Evolutionary conservation across 2,329 filamentous ascomycete genomes (phyloP), one percentile per base, ranked within the genome.

Genomic region (Zymoseptoria crescenta): DNA sequence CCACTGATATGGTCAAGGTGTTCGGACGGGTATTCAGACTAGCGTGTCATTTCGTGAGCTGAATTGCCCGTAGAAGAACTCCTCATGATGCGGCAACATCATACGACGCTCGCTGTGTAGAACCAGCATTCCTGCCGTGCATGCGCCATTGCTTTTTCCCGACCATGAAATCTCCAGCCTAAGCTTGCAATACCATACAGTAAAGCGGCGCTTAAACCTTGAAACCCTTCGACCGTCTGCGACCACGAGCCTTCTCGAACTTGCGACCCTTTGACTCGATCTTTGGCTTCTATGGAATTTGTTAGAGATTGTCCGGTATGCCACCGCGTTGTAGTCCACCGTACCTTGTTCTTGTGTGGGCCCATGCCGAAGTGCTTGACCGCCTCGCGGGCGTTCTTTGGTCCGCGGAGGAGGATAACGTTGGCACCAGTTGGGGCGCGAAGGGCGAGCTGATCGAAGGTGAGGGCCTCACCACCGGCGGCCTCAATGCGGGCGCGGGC

Each of bases 341-440:
- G 69, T 78, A 91, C 89, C 89, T 97, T 99, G 88, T 96, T 83
- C 80, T 87, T 92, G 87, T 99, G 94, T 69, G 94, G 94, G 70
- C 94, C 95, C 73, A 99, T 89, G 77, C 95, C 94, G 77, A 99
- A 99, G 84, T 99, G 95, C 89, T 96, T 97, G 79, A 97, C 83
- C 66, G 94, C 90, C 87, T 99, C 94, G 77, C 94, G 88, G 72
- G 91, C 79, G 82, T 97, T 97, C 91, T 96, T 99, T 79, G 94
- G 92, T 68, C 94, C 94, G 79, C 94, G 90, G 77, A 99, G 88
- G 74, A 97, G 87, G 72, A 99, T 84, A 68, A 94, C 97, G 87
- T 97, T 96, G 82, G 87, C 87, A 74, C 94, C 94, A 70, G 93
- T 99, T 69, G 94, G 94, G 72, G 92, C 87, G 76, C 93, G 88